These are phyloP conservation scores for Fraxinus floribunda DNA, from an alignment of 305 asterid genomes.

Conservation along the genomic window DNA sequence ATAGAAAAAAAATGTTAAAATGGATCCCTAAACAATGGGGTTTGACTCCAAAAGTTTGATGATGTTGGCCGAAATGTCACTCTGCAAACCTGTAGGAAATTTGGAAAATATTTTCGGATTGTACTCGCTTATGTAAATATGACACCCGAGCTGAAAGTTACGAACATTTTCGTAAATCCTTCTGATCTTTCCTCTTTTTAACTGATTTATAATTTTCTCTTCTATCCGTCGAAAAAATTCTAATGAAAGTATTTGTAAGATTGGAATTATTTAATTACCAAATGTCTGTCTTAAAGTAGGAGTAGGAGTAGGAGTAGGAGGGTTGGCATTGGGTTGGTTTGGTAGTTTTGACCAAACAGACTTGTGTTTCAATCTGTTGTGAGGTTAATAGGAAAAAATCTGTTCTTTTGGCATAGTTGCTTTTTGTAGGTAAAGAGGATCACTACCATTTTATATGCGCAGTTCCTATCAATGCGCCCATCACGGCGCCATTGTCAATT, in stretches of 20 bases:
- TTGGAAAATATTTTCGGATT: no score
- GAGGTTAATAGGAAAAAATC: not conserved
- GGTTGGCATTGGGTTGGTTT: not conserved
- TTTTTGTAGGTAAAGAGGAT: slow-evolving; percentile 5
- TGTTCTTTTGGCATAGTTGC: not conserved
- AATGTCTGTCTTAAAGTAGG: not conserved
- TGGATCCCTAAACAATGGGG: not conserved
- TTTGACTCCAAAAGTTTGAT: no score
- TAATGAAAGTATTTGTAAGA: not conserved
- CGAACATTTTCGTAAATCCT: not conserved
- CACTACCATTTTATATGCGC: slow-evolving; percentile 3
- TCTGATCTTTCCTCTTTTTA: no score
- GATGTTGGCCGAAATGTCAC: not conserved
- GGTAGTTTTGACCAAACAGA: slow-evolving; percentile 1
- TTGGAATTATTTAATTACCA: not conserved
- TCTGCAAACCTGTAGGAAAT: no score
- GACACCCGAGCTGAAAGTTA: no score
- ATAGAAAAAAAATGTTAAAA: no score
- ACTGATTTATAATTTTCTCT: no score
- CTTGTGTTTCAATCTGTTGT: not conserved
- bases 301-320: not conserved
- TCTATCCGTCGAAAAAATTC: not conserved
- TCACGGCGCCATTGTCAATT: slow-evolving; percentile 35
- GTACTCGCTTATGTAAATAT: no score
- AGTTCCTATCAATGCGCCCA: slow-evolving; percentile 44